Base-by-base conservation (phyloP, 441 rosid genomes). In the Populus trichocarpa region DNA sequence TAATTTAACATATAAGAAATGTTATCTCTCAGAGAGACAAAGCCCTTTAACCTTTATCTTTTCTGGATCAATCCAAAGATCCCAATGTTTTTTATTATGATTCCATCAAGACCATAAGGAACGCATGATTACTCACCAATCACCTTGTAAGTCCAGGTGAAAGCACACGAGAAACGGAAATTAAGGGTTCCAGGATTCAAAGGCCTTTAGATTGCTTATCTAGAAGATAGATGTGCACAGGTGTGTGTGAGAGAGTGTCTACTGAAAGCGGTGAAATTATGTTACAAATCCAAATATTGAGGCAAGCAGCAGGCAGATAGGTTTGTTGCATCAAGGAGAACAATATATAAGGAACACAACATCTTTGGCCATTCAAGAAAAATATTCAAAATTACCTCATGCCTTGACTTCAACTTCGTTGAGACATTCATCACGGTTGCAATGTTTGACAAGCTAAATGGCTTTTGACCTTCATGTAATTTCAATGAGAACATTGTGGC, bases 401-500 rank as follows among this genome's bases (percentile, higher is more conserved):
- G 93, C 82, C 99, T 94, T 67, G 93, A 83, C 88, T 90, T 90
- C 92, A 96, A 82, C 85, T 94, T 94, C 65, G 82, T 88, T 0
- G 72, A 89, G 46, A 93, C 90, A 64, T 90, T 83, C 99, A 96
- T 92, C 73, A 90, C 89, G 16, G 90, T 68, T 3, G 89, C 92
- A 53, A 96, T 92, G 85, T 86, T 94, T 69, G 97, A 90, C 83
- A 96, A 76, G 86, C 94, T 92, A 82, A 93, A 94, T 11, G 96
- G 95, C 63, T 87, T 69, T 77, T 83, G 83, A 40, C 92, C 94
- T 50, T 86, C 93, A 25, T 83, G 72, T 83, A 96, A 84, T 70
- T 87, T 85, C 83, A 96, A 75, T 8, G 98, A 92, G 86, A 96
- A 94, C 95, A 94, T 91, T 14, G 98, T 93, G 36, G 99, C 93